Evolutionary conservation across 805 yeast species (phyloP).

Genomic region (Wickerhamiella qilinensis): DNA sequence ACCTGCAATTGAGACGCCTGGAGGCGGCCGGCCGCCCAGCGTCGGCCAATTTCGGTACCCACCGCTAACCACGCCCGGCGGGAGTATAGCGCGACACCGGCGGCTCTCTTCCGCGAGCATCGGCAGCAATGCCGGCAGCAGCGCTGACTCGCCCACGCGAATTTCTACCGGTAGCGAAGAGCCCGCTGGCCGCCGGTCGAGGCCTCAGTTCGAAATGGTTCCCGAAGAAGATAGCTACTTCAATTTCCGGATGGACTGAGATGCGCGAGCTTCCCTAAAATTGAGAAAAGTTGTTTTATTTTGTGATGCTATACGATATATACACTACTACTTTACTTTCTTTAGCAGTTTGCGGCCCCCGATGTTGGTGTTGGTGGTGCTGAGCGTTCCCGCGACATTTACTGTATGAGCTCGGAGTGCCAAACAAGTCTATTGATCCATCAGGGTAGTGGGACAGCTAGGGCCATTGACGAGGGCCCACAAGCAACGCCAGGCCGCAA

Average conservation of each 20-base stretch:
- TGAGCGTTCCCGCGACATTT: too few species aligned
- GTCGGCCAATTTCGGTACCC: background rate
- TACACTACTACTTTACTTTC: too few species aligned
- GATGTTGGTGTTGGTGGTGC: too few species aligned
- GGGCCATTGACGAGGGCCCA: too few species aligned
- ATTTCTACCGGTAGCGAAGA: background rate
- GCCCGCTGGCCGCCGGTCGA: background rate
- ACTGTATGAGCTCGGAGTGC: too few species aligned
- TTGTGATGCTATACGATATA: too few species aligned
- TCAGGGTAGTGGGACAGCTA: too few species aligned
- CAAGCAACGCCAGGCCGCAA: too few species aligned
- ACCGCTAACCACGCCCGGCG: background rate
- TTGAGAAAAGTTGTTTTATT: too few species aligned
- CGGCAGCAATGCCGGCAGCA: background rate
- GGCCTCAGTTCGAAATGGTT: background rate
- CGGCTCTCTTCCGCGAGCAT: background rate
- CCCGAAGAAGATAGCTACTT: constrained; percentile 1
- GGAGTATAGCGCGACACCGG: background rate
- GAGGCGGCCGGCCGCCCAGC: background rate
- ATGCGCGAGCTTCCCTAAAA: too few species aligned
- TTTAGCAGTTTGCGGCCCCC: too few species aligned
- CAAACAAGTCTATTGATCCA: too few species aligned
- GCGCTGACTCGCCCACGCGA: background rate
- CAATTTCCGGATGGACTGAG: background rate
- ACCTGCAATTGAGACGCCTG: background rate